Conservation (phyloP, 2,329 filamentous ascomycete genomes). For the Rhynchosporium agropyri region DNA sequence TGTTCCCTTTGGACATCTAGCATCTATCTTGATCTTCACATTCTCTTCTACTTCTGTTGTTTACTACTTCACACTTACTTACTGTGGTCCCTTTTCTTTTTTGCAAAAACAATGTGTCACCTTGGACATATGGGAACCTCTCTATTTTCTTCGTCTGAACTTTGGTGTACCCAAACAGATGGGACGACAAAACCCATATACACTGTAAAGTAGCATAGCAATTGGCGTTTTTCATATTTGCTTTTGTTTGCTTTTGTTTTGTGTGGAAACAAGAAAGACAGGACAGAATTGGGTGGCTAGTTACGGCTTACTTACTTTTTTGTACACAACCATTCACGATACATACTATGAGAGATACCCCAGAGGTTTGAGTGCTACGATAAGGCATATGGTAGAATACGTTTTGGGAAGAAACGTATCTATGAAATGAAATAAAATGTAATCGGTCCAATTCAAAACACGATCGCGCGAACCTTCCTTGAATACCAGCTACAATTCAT, state of each 20-base stretch:
- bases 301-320: not conserved
- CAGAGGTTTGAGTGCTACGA: conserved; percentile 7
- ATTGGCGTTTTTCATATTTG: conserved; percentile 6
- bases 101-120: conserved; percentile 9
- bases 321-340: conserved; percentile 10
- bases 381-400: not conserved
- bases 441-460: not conserved
- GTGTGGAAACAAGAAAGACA: not conserved
- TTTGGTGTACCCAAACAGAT: conserved; percentile 3
- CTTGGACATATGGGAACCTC: conserved; percentile 6
- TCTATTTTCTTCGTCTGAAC: not conserved
- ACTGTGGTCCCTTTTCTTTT: not conserved
- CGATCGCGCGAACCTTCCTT: too few relatives aligned
- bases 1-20: conserved; percentile 11
- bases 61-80: not conserved
- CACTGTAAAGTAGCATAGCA: conserved; percentile 14
- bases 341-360: conserved; percentile 15
- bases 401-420: not conserved
- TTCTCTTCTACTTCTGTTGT: too few relatives aligned
- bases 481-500: too few relatives aligned
- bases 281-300: conserved; percentile 1
- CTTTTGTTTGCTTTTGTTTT: conserved; percentile 8
- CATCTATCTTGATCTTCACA: conserved; percentile 2
- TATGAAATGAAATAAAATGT: conserved; percentile 2
- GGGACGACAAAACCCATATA: not conserved